Evolutionary conservation across 2,329 filamentous ascomycete genomes (phyloP), one percentile per base, ranked within the genome.

Genomic region (Madurella mycetomatis): DNA sequence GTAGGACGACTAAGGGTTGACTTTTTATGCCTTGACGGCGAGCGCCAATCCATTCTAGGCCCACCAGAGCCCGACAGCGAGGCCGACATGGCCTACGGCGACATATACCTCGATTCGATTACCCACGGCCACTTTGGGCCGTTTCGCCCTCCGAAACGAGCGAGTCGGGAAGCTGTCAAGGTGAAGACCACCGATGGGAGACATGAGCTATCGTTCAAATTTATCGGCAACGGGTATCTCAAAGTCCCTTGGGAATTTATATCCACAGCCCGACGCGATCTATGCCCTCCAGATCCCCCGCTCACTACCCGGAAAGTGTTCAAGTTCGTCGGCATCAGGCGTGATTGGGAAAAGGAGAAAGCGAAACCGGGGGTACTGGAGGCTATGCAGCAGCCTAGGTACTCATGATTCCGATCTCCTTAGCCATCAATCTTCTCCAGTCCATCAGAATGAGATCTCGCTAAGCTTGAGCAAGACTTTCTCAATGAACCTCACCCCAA

Each of bases 281-380:
- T 9, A 13, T 18, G 16, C 25, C 41, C 41, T 37, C 17, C 31
- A 30, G 17, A 15, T 32, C 17, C 19, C 41, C 34, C 34, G 18
- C 42, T 41, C 18, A 41, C 18, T 31, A 19, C 49, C 13, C 49
- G 34, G 19, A 41, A 45, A 11, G 42, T 46, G 49, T 51, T 51
- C 39, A 16, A 51, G 30, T 51, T 51, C 32, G 49, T 41, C n/a
- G 49, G 49, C 42, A 51, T 51, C 49, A 45, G 8, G 49, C 15
- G 18, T 42, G 49, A 51, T 19, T 19, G 17, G 32, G 34, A 49
- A 39, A 49, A 51, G 42, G 49, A 51, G 42, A 12, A 31, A 18
- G 42, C 42, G 32, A 32, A 51, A 51, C 32, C 25, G 7, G 3
- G 25, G 25, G 25, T 25, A 4, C 7, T 25, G 25, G 25, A 7